phyloP scores from a whole-genome alignment of 148 eudicot species.

The Persicaria tinctoria region DNA sequence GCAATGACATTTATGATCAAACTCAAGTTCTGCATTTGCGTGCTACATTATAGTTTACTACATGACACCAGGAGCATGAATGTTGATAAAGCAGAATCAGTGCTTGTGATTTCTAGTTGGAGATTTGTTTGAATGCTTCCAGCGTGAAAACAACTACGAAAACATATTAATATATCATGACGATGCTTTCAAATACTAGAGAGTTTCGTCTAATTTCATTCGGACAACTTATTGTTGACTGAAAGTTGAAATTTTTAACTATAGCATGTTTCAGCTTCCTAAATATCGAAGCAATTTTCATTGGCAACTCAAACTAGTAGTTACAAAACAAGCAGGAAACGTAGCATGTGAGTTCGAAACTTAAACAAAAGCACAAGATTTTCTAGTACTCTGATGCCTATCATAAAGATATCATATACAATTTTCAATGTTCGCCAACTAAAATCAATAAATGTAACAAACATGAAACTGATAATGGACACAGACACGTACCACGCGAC shows the following conservation, averaged over 20 bases:
- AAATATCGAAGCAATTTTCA: not conserved
- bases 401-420: not conserved
- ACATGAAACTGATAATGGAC: not conserved
- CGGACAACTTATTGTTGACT: not conserved
- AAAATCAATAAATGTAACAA: not conserved
- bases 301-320: not conserved
- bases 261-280: not conserved
- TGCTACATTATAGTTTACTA: not conserved
- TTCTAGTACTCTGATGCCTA: not conserved
- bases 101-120: not conserved
- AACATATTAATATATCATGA: too few relatives aligned
- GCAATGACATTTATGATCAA: not conserved
- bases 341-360: not conserved
- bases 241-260: not conserved
- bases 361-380: not conserved
- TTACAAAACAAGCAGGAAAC: not conserved
- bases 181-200: not conserved
- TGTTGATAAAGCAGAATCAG: not conserved
- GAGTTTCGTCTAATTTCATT: not conserved
- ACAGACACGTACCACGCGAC: slow-evolving; percentile 59
- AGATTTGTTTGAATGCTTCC: not conserved
- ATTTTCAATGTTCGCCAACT: not conserved
- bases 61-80: not conserved
- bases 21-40: not conserved
- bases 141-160: not conserved